Percentiles rank a stretch among this genome's conserved stretches.
phyloP scores from a whole-genome alignment of 176 grass and related monocot genomes.

The Otatea glauca region DNA sequence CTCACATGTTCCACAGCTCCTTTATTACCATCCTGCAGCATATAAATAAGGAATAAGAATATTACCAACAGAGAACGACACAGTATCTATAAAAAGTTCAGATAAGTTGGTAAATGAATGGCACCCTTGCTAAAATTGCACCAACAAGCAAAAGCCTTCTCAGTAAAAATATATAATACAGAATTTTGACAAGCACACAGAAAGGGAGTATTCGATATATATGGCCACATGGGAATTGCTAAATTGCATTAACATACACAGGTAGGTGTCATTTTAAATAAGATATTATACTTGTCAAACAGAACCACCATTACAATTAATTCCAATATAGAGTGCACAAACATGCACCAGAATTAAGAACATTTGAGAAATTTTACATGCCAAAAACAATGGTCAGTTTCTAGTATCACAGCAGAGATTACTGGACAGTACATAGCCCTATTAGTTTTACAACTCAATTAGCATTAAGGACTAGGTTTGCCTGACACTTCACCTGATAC shows the following conservation, averaged over 20 bases:
- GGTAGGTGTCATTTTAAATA: background rate
- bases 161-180: background rate
- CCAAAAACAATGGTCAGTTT: background rate
- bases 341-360: background rate
- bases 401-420: background rate
- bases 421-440: background rate
- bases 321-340: background rate
- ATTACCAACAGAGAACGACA: slow-evolving; percentile 17
- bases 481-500: background rate
- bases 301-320: background rate
- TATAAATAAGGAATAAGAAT: background rate
- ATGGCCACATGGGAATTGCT: background rate
- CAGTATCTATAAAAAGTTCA: background rate
- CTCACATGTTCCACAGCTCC: slow-evolving; percentile 34
- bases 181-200: background rate
- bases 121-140: background rate
- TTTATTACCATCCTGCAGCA: slow-evolving; percentile 43
- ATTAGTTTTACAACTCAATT: slow-evolving; percentile 30
- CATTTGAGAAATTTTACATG: background rate
- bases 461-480: background rate
- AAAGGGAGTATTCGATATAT: background rate
- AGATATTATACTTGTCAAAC: background rate
- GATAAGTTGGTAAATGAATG: background rate
- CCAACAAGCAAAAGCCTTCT: slow-evolving; percentile 2
- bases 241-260: slow-evolving; percentile 17